These are phyloP conservation scores for Stachybotrys elegans DNA, from an alignment of 2,329 filamentous ascomycete species.

Conservation along the genomic window DNA sequence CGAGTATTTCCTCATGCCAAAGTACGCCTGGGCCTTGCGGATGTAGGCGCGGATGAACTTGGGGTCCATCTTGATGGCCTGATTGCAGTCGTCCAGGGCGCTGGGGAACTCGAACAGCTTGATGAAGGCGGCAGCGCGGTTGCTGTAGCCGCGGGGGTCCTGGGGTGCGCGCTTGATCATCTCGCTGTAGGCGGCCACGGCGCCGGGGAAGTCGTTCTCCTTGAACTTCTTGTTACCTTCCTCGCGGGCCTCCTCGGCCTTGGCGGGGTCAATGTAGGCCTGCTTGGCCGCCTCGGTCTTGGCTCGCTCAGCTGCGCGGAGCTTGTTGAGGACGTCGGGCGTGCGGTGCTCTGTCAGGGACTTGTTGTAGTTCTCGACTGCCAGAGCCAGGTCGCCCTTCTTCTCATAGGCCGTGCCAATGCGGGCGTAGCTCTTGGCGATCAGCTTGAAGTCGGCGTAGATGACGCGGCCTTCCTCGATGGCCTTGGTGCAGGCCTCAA, in stretches of 20 bases:
- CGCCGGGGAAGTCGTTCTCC: conserved; percentile 89
- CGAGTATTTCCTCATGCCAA: conserved; percentile 97
- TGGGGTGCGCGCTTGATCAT: conserved; percentile 95
- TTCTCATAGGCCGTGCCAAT: conserved; percentile 95
- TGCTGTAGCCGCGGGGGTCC: conserved; percentile 92
- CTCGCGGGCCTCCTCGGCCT: conserved; percentile 93
- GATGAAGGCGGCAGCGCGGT: conserved; percentile 93
- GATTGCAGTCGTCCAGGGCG: conserved; percentile 62
- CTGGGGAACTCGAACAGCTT: conserved; percentile 95
- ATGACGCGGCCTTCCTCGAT: conserved; percentile 85
- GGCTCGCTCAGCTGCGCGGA: conserved; percentile 82
- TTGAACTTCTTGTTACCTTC: conserved; percentile 97
- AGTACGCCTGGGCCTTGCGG: conserved; percentile 90
- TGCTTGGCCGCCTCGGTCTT: conserved; percentile 71
- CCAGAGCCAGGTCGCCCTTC: conserved; percentile 70
- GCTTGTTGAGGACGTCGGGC: conserved; percentile 87
- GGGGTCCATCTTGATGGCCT: conserved; percentile 58
- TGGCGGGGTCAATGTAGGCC: conserved; percentile 82
- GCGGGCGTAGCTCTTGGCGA: conserved; percentile 95
- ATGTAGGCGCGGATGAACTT: conserved; percentile 95
- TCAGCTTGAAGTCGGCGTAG: conserved; percentile 94
- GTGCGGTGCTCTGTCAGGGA: conserved; percentile 96
- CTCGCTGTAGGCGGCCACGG: conserved; percentile 89
- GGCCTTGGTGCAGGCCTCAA: conserved; percentile 82
- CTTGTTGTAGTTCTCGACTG: conserved; percentile 86